phyloP scores from a whole-genome alignment of 305 asterid genomes.

The Fraxinus nigra region DNA sequence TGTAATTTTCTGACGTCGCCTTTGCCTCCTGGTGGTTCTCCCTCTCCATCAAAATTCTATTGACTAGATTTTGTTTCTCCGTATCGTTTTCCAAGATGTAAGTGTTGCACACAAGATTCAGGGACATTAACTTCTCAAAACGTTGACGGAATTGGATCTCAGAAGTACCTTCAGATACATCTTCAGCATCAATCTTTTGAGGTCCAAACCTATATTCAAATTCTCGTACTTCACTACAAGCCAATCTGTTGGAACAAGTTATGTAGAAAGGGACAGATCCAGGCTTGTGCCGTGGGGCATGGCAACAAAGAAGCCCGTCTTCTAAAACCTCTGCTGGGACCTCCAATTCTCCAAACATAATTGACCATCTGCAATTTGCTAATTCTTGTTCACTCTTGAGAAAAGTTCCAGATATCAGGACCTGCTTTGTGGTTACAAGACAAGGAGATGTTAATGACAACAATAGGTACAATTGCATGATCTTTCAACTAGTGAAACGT shows the following conservation, averaged over 20 bases:
- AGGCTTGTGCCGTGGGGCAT: slow-evolving; percentile 69
- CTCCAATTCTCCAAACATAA: slow-evolving; percentile 94
- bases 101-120: slow-evolving; percentile 34
- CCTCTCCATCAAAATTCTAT: slow-evolving; percentile 59
- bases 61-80: slow-evolving; percentile 40
- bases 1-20: slow-evolving; percentile 32
- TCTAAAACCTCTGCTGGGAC: slow-evolving; percentile 73
- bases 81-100: slow-evolving; percentile 31
- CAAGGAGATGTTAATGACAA: slow-evolving; percentile 7
- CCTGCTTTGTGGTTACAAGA: slow-evolving; percentile 45
- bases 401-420: slow-evolving; percentile 63
- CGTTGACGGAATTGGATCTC: slow-evolving; percentile 56
- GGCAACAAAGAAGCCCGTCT: slow-evolving; percentile 71
- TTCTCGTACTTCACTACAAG: slow-evolving; percentile 90
- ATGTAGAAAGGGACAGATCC: slow-evolving; percentile 76
- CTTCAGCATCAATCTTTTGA: slow-evolving; percentile 30
- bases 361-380: slow-evolving; percentile 62
- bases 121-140: slow-evolving; percentile 55
- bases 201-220: slow-evolving; percentile 64
- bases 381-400: slow-evolving; percentile 56
- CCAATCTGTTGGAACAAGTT: slow-evolving; percentile 81
- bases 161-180: slow-evolving; percentile 35
- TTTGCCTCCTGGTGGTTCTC: slow-evolving; percentile 46
- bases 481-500: neutral
- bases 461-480: neutral